phyloP scores from a whole-genome alignment of 2,329 filamentous ascomycete genomes.

The Penicillium occitanis region DNA sequence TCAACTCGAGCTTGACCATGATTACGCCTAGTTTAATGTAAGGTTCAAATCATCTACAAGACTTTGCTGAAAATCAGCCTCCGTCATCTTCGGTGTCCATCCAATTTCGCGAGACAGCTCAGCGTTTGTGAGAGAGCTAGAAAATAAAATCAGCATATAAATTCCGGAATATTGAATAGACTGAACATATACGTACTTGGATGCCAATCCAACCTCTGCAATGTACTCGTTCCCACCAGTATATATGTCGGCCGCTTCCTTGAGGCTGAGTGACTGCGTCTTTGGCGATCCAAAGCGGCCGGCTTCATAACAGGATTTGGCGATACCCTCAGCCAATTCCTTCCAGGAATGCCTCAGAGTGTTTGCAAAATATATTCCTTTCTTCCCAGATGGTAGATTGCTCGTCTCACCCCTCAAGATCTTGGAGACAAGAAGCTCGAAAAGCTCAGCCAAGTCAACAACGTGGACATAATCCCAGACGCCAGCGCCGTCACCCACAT shows the following conservation, averaged over 20 bases:
- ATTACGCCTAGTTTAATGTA: background rate
- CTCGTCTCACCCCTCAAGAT: background rate
- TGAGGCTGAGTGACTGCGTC: background rate
- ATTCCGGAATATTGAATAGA: too few species aligned
- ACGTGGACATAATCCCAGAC: constrained; percentile 14
- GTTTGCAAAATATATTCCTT: background rate
- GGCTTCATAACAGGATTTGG: background rate
- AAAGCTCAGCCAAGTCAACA: constrained; percentile 5
- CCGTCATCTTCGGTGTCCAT: background rate
- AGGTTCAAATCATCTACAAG: constrained; percentile 1
- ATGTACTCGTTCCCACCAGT: constrained; percentile 9
- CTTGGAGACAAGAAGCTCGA: background rate
- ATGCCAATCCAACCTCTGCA: constrained; percentile 3
- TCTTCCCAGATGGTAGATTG: background rate
- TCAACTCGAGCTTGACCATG: background rate
- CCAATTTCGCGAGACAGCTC: constrained; percentile 4
- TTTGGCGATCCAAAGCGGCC: background rate
- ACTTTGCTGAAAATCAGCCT: background rate
- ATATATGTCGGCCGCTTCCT: constrained; percentile 1
- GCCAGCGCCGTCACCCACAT: background rate
- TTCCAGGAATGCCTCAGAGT: constrained; percentile 12
- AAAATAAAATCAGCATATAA: background rate
- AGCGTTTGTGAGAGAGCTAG: constrained; percentile 1
- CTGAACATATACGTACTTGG: background rate
- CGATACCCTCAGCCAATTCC: background rate